Percentiles rank a stretch among this genome's conserved stretches.
phyloP scores from a whole-genome alignment of 495 filamentous ascomycete species.

The Apodospora peruviana region DNA sequence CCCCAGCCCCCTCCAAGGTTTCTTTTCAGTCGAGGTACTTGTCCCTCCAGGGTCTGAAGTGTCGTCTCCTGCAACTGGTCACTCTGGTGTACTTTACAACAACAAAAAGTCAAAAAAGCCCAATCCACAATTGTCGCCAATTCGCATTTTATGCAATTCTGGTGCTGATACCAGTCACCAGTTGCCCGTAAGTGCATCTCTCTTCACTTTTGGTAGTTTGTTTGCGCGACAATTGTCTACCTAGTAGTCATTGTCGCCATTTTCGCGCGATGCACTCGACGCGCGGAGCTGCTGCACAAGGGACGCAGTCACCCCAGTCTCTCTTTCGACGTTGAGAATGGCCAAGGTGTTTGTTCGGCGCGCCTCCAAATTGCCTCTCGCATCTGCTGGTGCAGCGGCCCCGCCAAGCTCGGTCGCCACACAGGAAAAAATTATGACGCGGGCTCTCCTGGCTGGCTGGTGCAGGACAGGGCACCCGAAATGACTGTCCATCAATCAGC shows the following conservation, averaged over 20 bases:
- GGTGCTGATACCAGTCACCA: slow-evolving; percentile 2
- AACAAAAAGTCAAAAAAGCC: slow-evolving; percentile 3
- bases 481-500: not conserved
- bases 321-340: not conserved
- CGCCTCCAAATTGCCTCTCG: slow-evolving; percentile 19
- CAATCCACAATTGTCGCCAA: slow-evolving; percentile 19
- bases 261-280: slow-evolving; percentile 12
- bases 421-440: slow-evolving; percentile 16
- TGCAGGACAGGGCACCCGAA: not conserved
- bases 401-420: slow-evolving; percentile 14
- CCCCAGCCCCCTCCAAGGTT: slow-evolving; percentile 13
- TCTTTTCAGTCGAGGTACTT: slow-evolving; percentile 22
- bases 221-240: not conserved
- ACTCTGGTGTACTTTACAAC: slow-evolving; percentile 20
- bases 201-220: slow-evolving; percentile 1
- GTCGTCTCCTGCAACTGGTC: slow-evolving; percentile 19
- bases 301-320: not conserved
- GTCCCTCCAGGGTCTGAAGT: slow-evolving; percentile 17
- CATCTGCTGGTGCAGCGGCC: slow-evolving; percentile 9
- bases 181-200: slow-evolving; percentile 22
- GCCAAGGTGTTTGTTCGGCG: not conserved
- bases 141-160: slow-evolving; percentile 18
- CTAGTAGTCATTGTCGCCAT: too few species aligned
- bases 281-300: slow-evolving; percentile 6
- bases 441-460: slow-evolving; percentile 1